phyloP scores from a whole-genome alignment of 768 basidiomycete species.

The Russula dissimulans region DNA sequence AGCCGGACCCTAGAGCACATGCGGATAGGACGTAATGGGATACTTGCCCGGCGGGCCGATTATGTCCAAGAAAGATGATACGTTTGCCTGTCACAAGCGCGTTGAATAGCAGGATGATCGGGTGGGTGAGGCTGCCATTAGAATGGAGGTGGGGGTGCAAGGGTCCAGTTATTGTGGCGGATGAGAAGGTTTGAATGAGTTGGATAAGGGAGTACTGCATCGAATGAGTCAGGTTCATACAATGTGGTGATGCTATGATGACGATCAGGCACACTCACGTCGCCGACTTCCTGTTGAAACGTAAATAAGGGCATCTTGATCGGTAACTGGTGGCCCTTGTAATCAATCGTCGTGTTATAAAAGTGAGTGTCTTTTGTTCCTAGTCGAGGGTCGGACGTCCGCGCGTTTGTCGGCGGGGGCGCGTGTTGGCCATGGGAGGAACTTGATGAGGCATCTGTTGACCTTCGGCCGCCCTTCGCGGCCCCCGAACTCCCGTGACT shows the following conservation, averaged over 20 bases:
- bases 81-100: conserved; percentile 91
- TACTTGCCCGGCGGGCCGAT: conserved; percentile 81
- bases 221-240: background rate
- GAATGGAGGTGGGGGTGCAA: conserved; percentile 91
- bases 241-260: background rate
- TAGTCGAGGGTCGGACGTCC: conserved; percentile 36
- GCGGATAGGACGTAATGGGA: conserved; percentile 89
- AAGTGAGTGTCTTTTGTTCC: conserved; percentile 84
- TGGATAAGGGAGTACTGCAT: conserved; percentile 84
- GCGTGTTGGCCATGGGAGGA: conserved; percentile 44
- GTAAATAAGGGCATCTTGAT: conserved; percentile 86
- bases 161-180: conserved; percentile 59
- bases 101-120: conserved; percentile 93
- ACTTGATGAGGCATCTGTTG: conserved; percentile 65
- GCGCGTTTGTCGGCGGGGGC: conserved; percentile 27
- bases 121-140: conserved; percentile 81
- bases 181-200: conserved; percentile 75
- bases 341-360: conserved; percentile 77
- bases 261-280: conserved; percentile 47
- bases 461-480: conserved; percentile 45
- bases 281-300: conserved; percentile 93
- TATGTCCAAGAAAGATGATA: conserved; percentile 92
- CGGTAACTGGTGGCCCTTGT: conserved; percentile 76
- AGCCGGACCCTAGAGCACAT: conserved; percentile 87
- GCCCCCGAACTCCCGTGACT: conserved; percentile 39